Conservation (phyloP, 2,329 filamentous ascomycete genomes). For the Trichophyton equinum region DNA sequence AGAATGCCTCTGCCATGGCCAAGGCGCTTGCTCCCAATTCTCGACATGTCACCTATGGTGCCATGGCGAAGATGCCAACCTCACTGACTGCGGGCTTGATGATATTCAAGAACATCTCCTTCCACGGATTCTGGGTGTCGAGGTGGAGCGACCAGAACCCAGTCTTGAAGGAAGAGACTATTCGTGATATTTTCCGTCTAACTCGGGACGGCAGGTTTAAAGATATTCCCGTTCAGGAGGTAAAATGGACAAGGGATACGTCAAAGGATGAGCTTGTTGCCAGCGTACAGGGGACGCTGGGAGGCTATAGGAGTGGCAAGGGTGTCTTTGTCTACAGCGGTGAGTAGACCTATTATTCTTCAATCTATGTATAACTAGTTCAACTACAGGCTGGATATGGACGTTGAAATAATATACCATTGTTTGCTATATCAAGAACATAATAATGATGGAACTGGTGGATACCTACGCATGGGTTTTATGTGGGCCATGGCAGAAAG, state of each 20-base stretch:
- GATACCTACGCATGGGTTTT: too few relatives aligned
- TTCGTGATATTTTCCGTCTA: constrained; percentile 71
- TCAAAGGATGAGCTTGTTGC: constrained; percentile 54
- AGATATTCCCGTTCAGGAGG: constrained; percentile 69
- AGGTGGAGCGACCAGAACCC: constrained; percentile 70
- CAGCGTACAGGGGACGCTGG: constrained; percentile 69
- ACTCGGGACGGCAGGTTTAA: constrained; percentile 64
- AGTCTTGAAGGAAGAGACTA: constrained; percentile 60
- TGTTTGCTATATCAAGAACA: too few relatives aligned
- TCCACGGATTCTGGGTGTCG: constrained; percentile 91
- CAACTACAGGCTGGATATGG: too few relatives aligned
- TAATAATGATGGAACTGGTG: too few relatives aligned
- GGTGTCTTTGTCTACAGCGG: constrained; percentile 71
- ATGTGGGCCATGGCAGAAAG: too few relatives aligned
- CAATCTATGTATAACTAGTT: too few relatives aligned
- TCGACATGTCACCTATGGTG: constrained; percentile 84
- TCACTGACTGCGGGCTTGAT: constrained; percentile 67
- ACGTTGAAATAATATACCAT: too few relatives aligned
- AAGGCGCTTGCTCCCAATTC: constrained; percentile 57
- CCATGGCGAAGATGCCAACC: constrained; percentile 83
- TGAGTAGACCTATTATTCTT: constrained; percentile 17
- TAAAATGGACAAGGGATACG: constrained; percentile 74
- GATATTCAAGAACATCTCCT: constrained; percentile 85
- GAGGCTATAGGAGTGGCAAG: constrained; percentile 78
- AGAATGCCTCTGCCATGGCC: constrained; percentile 65